Conservation (phyloP, 2,329 filamentous ascomycete genomes). For the Fragosphaeria purpurea region DNA sequence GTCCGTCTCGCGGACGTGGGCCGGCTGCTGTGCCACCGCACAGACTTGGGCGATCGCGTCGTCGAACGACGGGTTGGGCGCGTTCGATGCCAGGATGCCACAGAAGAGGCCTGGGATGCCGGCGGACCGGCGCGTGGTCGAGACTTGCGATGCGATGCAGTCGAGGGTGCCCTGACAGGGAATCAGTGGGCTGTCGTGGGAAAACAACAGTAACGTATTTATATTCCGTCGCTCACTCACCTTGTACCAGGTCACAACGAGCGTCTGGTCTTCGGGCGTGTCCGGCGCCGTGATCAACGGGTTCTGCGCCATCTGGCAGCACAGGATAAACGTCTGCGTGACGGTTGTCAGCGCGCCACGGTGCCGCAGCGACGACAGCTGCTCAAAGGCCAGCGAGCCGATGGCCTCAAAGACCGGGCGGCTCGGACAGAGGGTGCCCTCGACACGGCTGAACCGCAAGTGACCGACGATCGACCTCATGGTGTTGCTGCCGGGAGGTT, state of each 20-base stretch:
- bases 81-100: conserved; percentile 63
- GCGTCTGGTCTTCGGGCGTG: conserved; percentile 25
- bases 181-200: not conserved
- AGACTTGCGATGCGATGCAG: conserved; percentile 65
- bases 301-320: conserved; percentile 57
- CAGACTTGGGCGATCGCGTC: conserved; percentile 54
- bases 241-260: conserved; percentile 63
- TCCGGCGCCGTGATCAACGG: conserved; percentile 21
- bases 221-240: conserved; percentile 25
- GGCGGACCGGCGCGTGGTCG: conserved; percentile 81
- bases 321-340: conserved; percentile 73
- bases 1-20: conserved; percentile 45
- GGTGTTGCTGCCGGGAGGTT: conserved; percentile 48
- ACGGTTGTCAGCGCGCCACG: conserved; percentile 91
- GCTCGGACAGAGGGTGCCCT: conserved; percentile 36
- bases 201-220: no score
- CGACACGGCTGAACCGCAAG: conserved; percentile 34
- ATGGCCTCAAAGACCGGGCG: conserved; percentile 51
- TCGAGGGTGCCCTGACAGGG: conserved; percentile 48
- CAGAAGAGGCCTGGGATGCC: conserved; percentile 82
- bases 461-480: conserved; percentile 53
- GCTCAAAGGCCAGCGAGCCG: conserved; percentile 67
- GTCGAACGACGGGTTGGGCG: conserved; percentile 49
- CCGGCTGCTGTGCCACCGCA: conserved; percentile 45
- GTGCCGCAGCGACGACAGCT: conserved; percentile 75